phyloP scores from a whole-genome alignment of 176 grass and related monocot species.

The Paspalum notatum region DNA sequence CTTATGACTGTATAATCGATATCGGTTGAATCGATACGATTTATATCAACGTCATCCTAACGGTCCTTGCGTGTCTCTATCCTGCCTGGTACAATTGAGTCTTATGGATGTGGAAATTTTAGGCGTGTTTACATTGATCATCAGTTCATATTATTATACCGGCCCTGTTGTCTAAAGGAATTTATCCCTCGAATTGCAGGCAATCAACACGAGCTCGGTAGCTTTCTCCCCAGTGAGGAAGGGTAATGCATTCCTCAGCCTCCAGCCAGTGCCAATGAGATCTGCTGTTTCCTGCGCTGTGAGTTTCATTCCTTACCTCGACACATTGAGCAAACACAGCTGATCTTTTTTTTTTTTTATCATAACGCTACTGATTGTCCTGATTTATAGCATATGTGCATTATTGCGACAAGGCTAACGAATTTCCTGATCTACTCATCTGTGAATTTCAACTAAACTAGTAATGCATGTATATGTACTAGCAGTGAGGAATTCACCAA shows the following conservation, averaged over 20 bases:
- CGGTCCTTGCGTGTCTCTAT: no score
- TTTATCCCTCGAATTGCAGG: conserved; percentile 28
- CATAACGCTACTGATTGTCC: not conserved
- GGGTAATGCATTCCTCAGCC: conserved; percentile 38
- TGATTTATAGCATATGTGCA: not conserved
- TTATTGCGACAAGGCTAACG: not conserved
- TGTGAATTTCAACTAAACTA: conserved; percentile 18
- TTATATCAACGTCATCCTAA: no score
- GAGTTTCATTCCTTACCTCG: conserved; percentile 19
- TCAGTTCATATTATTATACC: no score
- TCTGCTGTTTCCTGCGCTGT: conserved; percentile 46
- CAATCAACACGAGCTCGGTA: conserved; percentile 37
- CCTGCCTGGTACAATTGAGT: no score
- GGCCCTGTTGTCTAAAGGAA: not conserved
- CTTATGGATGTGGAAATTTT: no score
- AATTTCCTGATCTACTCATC: not conserved
- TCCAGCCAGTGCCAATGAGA: conserved; percentile 43
- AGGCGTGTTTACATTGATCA: no score
- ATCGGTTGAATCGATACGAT: not conserved
- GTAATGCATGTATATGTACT: not conserved
- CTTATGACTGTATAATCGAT: not conserved
- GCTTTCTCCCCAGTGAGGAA: conserved; percentile 42
- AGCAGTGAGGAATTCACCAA: not conserved
- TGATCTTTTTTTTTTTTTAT: not conserved
- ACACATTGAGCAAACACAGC: not conserved